These are phyloP conservation scores for Pyricularia sp. DNA, from an alignment of 2,329 filamentous ascomycete species.

Conservation along the genomic window DNA sequence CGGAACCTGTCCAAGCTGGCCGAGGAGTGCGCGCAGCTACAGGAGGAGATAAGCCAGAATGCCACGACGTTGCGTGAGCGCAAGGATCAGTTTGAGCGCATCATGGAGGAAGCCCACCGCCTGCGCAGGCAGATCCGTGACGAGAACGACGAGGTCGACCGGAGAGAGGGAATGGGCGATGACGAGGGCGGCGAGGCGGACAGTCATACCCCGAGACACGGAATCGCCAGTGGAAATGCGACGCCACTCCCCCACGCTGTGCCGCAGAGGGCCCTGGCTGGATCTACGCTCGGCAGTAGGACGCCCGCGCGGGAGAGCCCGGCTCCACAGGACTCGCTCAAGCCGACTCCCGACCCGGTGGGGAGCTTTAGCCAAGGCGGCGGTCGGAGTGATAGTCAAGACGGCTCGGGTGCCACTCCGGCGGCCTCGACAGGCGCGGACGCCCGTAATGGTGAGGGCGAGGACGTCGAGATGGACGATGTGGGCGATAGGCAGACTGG, in stretches of 20 bases:
- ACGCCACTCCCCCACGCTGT: constrained; percentile 20
- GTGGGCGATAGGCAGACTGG: constrained; percentile 17
- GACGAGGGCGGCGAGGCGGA: constrained; percentile 16
- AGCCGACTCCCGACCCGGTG: constrained; percentile 17
- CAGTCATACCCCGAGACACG: constrained; percentile 37
- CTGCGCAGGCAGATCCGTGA: constrained; percentile 77
- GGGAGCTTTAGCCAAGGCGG: constrained; percentile 22
- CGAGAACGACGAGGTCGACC: constrained; percentile 88
- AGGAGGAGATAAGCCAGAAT: constrained; percentile 72
- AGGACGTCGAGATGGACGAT: constrained; percentile 49
- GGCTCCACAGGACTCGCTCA: constrained; percentile 16
- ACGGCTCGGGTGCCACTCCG: constrained; percentile 16
- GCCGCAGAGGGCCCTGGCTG: constrained; percentile 10
- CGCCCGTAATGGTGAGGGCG: constrained; percentile 25
- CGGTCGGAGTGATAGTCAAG: constrained; percentile 25
- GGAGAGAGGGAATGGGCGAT: constrained; percentile 68
- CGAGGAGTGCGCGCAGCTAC: constrained; percentile 76
- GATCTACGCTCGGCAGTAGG: constrained; percentile 14
- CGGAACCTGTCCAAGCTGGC: constrained; percentile 68
- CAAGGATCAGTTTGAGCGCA: constrained; percentile 71
- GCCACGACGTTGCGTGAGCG: constrained; percentile 74
- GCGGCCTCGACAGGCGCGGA: constrained; percentile 11
- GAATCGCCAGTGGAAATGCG: constrained; percentile 35
- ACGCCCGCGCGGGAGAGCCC: constrained; percentile 21
- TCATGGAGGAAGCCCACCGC: constrained; percentile 84